Evolutionary conservation across 139 green algal species (phyloP), one percentile per base, ranked within the genome.

Genomic region (Tetraselmis chui): DNA sequence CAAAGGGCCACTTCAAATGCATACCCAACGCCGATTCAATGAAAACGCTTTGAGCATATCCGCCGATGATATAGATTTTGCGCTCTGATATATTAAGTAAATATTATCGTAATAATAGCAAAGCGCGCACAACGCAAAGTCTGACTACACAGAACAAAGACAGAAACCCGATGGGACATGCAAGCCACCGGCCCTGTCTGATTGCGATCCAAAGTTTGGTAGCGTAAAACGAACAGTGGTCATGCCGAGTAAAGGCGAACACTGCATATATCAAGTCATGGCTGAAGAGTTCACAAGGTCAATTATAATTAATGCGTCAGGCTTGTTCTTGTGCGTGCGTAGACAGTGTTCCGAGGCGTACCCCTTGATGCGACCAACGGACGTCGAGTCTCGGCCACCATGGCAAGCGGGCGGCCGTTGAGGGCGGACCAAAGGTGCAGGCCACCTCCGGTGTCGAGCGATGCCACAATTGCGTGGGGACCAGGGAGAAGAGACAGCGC

Each of bases 391-490:
- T 83, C 83, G 1, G 74, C 24, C 23, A 83, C 80, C 30, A 30
- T 30, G 18, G 32, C 28, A 0, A 29, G 24, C 18, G 23, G 79
- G 23, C 23, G 26, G 28, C 83, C 83, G 29, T 1, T 86, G 22
- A 27, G 29, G 31, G 58, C 30, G 2, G 83, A 84, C 83, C 83
- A 86, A 29, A 86, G 27, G 30, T 86, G 83, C 32, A 81, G 25
- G 1, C 29, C 59, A 2, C 83, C 83, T 30, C 25, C 18, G 1
- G 76, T 59, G 30, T 86, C 83, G 22, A 76, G 79, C 0, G 83
- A 84, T 1, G 83, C 83, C 2, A 81, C 77, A 26, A 82, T 27
- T 23, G n/a, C 24, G 2, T 1, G 28, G 0, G 11, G 18, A 1
- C 23, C 29, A 1, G 83, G 75, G 32, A 86, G 79, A 28, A 82